These are phyloP conservation scores for Lotus japonicus DNA, from an alignment of 306 rosid genomes.

Conservation along the genomic window DNA sequence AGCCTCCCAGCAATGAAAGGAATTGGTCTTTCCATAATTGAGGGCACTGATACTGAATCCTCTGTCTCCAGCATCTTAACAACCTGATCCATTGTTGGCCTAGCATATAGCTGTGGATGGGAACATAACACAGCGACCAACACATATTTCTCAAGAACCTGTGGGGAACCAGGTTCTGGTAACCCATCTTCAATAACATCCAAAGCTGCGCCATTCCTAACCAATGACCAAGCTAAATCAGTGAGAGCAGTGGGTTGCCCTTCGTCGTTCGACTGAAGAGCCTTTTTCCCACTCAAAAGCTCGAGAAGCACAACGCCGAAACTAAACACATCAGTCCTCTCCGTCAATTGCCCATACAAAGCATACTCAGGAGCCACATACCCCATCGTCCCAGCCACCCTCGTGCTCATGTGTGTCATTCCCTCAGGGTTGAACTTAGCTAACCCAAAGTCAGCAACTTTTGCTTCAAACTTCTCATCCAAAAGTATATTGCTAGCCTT, in stretches of 20 bases:
- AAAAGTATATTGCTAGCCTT: constrained; percentile 87
- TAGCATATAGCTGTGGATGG: constrained; percentile 86
- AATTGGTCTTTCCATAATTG: constrained; percentile 70
- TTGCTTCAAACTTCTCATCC: constrained; percentile 74
- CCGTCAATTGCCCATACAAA: constrained; percentile 86
- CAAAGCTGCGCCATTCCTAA: constrained; percentile 50
- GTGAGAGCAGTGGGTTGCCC: constrained; percentile 58
- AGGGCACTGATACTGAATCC: constrained; percentile 67
- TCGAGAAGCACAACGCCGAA: constrained; percentile 88
- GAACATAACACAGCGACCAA: constrained; percentile 82
- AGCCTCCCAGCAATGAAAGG: constrained; percentile 60
- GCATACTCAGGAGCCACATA: constrained; percentile 98
- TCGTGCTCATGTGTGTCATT: constrained; percentile 87
- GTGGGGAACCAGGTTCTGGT: constrained; percentile 56
- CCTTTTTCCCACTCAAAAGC: constrained; percentile 91
- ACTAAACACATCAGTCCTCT: constrained; percentile 85
- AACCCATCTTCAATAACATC: constrained; percentile 78
- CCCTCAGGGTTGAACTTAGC: constrained; percentile 92
- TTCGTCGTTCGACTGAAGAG: constrained; percentile 46
- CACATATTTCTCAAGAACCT: constrained; percentile 78
- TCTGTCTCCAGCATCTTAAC: constrained; percentile 93
- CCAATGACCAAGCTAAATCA: constrained; percentile 91
- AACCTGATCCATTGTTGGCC: constrained; percentile 98
- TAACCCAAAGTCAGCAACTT: constrained; percentile 90
- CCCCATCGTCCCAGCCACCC: constrained; percentile 98